phyloP scores from a whole-genome alignment of 257 asterid species.

The Linderniella brevidens region DNA sequence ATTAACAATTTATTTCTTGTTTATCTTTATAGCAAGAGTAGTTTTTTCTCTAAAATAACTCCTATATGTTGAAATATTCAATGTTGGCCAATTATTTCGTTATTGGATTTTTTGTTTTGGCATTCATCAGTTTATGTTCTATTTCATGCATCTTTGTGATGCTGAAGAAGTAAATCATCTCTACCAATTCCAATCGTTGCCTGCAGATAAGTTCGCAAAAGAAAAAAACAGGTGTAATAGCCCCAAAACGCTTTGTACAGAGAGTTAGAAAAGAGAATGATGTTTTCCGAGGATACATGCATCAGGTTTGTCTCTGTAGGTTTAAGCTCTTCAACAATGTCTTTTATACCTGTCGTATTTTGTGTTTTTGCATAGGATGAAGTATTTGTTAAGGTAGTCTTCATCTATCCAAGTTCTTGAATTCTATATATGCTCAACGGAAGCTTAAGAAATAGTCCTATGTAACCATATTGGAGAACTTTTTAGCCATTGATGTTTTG shows the following conservation, averaged over 20 bases:
- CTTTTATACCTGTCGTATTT: neutral
- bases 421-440: too few species aligned
- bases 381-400: neutral
- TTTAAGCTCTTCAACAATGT: slow-evolving; percentile 7
- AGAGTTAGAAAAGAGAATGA: slow-evolving; percentile 81
- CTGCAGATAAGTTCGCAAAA: slow-evolving; percentile 76
- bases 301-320: slow-evolving; percentile 37
- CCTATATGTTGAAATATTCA: too few species aligned
- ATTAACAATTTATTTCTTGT: too few species aligned
- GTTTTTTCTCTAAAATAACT: too few species aligned
- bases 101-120: too few species aligned
- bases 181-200: slow-evolving; percentile 10
- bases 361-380: too few species aligned
- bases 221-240: slow-evolving; percentile 88
- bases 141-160: neutral
- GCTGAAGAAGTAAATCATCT: slow-evolving; percentile 2
- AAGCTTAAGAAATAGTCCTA: too few species aligned
- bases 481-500: too few species aligned
- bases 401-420: too few species aligned
- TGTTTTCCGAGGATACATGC: slow-evolving; percentile 87
- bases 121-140: neutral
- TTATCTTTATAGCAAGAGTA: too few species aligned
- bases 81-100: too few species aligned
- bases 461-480: too few species aligned
- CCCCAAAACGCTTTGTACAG: slow-evolving; percentile 89